Evolutionary conservation across 176 grass and related monocot species (phyloP).

Genomic region (Aegilops speltoides): DNA sequence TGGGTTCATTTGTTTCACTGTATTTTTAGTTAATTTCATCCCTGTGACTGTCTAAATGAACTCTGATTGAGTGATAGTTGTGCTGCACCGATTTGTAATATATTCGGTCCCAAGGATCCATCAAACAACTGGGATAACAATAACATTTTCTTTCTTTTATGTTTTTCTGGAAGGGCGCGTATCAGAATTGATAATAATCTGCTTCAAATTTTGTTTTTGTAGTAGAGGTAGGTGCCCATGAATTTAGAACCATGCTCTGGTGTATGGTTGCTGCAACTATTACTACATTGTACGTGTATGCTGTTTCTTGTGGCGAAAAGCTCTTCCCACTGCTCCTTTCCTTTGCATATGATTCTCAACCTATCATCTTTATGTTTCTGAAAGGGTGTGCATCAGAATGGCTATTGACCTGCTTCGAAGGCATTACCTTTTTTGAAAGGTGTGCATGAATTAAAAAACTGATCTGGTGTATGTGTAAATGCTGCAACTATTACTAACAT

Average conservation of each 20-base stretch:
- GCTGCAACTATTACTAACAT: neutral
- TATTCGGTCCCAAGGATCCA: neutral
- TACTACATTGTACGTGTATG: neutral
- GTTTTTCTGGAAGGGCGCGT: neutral
- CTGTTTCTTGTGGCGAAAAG: neutral
- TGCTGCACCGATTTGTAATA: neutral
- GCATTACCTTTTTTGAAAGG: neutral
- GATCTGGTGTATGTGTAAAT: neutral
- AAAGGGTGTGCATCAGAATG: neutral
- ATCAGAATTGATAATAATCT: neutral
- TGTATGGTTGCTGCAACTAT: neutral
- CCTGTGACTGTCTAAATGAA: neutral
- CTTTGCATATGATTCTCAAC: neutral
- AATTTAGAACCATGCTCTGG: neutral
- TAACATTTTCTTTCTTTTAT: neutral
- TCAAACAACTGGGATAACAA: neutral
- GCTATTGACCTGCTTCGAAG: neutral
- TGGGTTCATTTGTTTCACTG: neutral
- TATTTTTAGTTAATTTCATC: neutral
- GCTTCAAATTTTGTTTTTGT: neutral
- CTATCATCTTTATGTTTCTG: neutral
- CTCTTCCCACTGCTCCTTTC: neutral
- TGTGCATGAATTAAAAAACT: neutral
- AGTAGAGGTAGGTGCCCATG: neutral
- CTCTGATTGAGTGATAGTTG: neutral